phyloP scores from a whole-genome alignment of 1,139 yeast genomes.

The Yamadazyma oceani region DNA sequence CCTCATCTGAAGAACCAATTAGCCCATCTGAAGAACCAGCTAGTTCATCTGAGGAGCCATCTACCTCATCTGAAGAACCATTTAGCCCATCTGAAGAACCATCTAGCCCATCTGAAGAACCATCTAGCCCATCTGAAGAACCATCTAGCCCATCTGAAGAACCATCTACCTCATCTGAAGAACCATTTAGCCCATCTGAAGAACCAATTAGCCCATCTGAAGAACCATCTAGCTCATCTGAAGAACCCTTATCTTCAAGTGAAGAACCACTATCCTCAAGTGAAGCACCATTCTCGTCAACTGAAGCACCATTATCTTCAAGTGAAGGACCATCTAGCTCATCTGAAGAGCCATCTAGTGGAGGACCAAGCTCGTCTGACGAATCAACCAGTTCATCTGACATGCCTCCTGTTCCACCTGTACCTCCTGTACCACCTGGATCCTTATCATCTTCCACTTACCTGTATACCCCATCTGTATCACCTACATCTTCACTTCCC shows the following conservation, averaged over 20 bases:
- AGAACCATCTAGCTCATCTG: slow-evolving; percentile 1
- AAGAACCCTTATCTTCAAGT: background rate
- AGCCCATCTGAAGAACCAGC: slow-evolving; percentile 2
- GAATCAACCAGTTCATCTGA: no score
- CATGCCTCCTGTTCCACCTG: background rate
- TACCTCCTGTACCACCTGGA: slow-evolving; percentile 1
- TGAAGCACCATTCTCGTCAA: background rate
- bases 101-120: slow-evolving; percentile 2
- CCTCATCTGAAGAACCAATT: slow-evolving; percentile 2
- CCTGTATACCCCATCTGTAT: background rate
- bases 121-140: slow-evolving; percentile 2
- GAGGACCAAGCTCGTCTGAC: background rate
- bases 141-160: background rate
- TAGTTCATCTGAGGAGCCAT: background rate
- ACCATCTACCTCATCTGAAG: slow-evolving; percentile 5
- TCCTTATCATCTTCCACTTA: background rate
- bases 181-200: slow-evolving; percentile 2
- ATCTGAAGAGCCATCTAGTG: background rate
- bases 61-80: slow-evolving; percentile 4
- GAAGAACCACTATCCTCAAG: no score
- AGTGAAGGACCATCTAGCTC: slow-evolving; percentile 2
- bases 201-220: slow-evolving; percentile 3
- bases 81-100: slow-evolving; percentile 6
- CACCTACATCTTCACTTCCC: background rate
- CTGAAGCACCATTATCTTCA: background rate